A percentile compares a stretch with the other conserved stretches of the same genome.
Evolutionary conservation across 352 stramenopile species (phyloP).

Genomic region (Globisporangium megalacanthum): DNA sequence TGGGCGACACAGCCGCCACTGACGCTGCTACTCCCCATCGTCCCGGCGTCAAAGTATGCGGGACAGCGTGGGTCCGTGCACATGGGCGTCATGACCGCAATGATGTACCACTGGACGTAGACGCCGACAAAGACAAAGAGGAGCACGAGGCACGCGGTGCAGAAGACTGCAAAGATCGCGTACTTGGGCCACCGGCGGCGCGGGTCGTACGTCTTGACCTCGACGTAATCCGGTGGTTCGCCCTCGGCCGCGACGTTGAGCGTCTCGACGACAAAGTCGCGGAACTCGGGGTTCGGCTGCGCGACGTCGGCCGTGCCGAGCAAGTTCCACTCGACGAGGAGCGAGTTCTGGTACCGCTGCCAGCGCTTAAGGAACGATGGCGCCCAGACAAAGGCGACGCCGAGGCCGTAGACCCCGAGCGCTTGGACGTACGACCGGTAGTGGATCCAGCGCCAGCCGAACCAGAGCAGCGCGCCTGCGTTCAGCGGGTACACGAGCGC

Average conservation of each 20-base stretch:
- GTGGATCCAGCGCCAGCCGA: slow-evolving; percentile 51
- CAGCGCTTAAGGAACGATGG: slow-evolving; percentile 56
- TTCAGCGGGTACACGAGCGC: slow-evolving; percentile 43
- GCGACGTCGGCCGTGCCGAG: slow-evolving; percentile 43
- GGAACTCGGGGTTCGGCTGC: slow-evolving; percentile 48
- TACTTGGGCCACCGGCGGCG: slow-evolving; percentile 54
- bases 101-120: slow-evolving; percentile 69
- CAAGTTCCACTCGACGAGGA: slow-evolving; percentile 60
- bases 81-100: slow-evolving; percentile 62
- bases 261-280: slow-evolving; percentile 46
- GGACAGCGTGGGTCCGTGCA: slow-evolving; percentile 53
- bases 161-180: slow-evolving; percentile 43
- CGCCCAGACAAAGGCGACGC: slow-evolving; percentile 46
- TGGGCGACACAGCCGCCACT: slow-evolving; percentile 30
- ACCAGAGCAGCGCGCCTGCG: slow-evolving; percentile 37
- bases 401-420: slow-evolving; percentile 43
- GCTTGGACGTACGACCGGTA: slow-evolving; percentile 50
- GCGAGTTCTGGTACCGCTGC: slow-evolving; percentile 54
- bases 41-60: slow-evolving; percentile 22
- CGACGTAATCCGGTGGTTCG: slow-evolving; percentile 51
- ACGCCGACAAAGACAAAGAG: slow-evolving; percentile 50
- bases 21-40: not conserved
- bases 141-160: slow-evolving; percentile 38
- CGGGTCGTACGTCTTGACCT: slow-evolving; percentile 54
- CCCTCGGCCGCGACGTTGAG: slow-evolving; percentile 53